Evolutionary conservation across 306 rosid genomes (phyloP), one percentile per base, ranked within the genome.

Genomic region (Leucaena leucocephala): DNA sequence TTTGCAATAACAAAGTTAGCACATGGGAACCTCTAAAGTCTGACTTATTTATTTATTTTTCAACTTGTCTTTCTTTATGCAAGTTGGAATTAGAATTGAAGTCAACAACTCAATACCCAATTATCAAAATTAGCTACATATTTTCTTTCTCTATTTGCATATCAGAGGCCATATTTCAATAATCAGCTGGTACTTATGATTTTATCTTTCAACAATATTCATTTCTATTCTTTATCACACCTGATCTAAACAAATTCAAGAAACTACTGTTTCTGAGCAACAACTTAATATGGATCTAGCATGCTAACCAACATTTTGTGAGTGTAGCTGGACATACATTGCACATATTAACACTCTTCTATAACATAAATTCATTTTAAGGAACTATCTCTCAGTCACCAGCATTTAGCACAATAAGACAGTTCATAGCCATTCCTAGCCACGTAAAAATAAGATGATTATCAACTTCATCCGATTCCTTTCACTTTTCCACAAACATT

Each of bases 401-500:
- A 11, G 69, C 58, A 19, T 19, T 57, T 72, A 52, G 38, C 16
- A 66, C 69, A 74, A 17, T 5, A 39, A 50, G 9, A 36, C 46
- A 73, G 27, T 9, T 11, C 61, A 16, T 35, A 74, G 49, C 68
- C 44, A 68, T 68, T 79, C 68, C 27, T 8, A 64, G 36, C 36
- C 55, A 58, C 19, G 15, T 14, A 68, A 68, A 7, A 43, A 19
- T 27, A 19, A 68, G 52, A 43, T 5, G 22, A 35, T 4, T 35
- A 45, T 19, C 46, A 68, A 50, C 38, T 15, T 42, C 71, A 71
- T 21, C 61, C 48, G n/a, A 49, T 34, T 40, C 67, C 43, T 40
- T 44, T 49, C 58, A 72, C 45, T 63, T 64, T 54, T 40, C 11
- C 46, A 72, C 74, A 52, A 80, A 65, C 8, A 64, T 50, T 15